Evolutionary conservation across 176 grass and related monocot species (phyloP).

Genomic region (Calamus simplicifolius): DNA sequence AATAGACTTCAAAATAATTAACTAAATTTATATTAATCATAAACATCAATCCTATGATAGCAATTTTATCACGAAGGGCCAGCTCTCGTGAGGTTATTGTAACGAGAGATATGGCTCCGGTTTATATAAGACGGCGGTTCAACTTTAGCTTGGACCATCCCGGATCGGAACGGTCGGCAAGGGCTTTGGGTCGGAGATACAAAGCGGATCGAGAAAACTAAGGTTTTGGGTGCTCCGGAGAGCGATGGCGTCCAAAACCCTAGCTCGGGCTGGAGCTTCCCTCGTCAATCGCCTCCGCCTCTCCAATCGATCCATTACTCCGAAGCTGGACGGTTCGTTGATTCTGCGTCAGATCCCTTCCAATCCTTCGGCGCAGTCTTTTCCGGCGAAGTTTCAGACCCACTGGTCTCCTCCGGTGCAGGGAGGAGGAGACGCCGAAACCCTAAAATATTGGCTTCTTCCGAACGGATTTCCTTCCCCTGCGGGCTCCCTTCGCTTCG

Average conservation of each 20-base stretch:
- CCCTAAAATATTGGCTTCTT: constrained; percentile 12
- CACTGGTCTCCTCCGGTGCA: constrained; percentile 6
- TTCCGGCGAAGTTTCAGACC: constrained; percentile 29
- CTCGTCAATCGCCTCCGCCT: constrained; percentile 50
- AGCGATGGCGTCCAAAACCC: constrained; percentile 58
- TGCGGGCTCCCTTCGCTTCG: constrained; percentile 8
- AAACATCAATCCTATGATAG: too few relatives aligned
- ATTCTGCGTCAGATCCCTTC: constrained; percentile 15
- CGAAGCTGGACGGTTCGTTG: not conserved
- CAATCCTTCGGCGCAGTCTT: constrained; percentile 18
- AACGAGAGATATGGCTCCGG: too few relatives aligned
- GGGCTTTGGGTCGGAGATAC: not conserved
- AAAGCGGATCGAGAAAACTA: constrained; percentile 11
- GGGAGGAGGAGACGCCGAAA: constrained; percentile 33
- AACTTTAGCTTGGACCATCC: too few relatives aligned
- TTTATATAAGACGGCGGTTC: too few relatives aligned
- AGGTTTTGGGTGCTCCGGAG: constrained; percentile 34
- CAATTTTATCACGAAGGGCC: too few relatives aligned
- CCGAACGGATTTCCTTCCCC: not conserved
- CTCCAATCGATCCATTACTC: constrained; percentile 1
- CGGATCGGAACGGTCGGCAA: not conserved
- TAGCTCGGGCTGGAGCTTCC: constrained; percentile 52
- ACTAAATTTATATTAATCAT: too few relatives aligned
- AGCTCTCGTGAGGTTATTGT: too few relatives aligned
- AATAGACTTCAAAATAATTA: too few relatives aligned